Conservation (phyloP, 2,329 filamentous ascomycete species). For the Pyrenophora seminiperda region DNA sequence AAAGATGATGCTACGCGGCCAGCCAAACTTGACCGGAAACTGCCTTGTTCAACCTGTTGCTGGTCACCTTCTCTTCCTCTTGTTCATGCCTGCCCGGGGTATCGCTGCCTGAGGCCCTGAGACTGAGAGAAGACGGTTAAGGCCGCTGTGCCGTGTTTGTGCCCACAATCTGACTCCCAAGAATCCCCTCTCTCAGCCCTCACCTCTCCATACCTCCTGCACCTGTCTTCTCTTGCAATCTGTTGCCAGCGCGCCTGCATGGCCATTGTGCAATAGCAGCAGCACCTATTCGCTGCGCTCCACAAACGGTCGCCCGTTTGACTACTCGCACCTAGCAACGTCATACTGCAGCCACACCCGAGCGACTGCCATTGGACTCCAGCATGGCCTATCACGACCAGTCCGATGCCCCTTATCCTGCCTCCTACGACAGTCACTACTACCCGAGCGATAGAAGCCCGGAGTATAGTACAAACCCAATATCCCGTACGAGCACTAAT, state of each 20-base stretch:
- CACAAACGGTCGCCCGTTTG: slow-evolving; percentile 14
- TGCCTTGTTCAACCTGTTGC: slow-evolving; percentile 9
- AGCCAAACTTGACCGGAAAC: slow-evolving; percentile 17
- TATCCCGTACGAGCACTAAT: slow-evolving; percentile 38
- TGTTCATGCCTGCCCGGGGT: slow-evolving; percentile 9
- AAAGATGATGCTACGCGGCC: slow-evolving; percentile 9
- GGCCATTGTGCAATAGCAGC: slow-evolving; percentile 25
- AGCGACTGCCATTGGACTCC: slow-evolving; percentile 16
- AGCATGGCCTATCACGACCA: slow-evolving; percentile 28
- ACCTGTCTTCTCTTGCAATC: slow-evolving; percentile 6
- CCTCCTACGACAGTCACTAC: slow-evolving; percentile 30
- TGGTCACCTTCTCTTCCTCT: slow-evolving; percentile 9
- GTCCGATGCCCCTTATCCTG: slow-evolving; percentile 20
- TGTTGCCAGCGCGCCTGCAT: slow-evolving; percentile 24
- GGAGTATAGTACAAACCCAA: slow-evolving; percentile 28
- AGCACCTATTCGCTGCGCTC: slow-evolving; percentile 29
- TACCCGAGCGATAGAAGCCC: slow-evolving; percentile 34
- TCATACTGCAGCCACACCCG: slow-evolving; percentile 24
- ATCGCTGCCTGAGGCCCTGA: slow-evolving; percentile 16
- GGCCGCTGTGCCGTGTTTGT: slow-evolving; percentile 23
- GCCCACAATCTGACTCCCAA: slow-evolving; percentile 13
- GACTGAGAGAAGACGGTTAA: slow-evolving; percentile 21
- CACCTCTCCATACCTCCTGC: slow-evolving; percentile 7
- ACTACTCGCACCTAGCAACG: slow-evolving; percentile 17
- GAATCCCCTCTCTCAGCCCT: slow-evolving; percentile 8